Evolutionary conservation across 164 flowering plant genomes (phyloP), one percentile per base, ranked within the genome.

Genomic region (Vitis cinerea): DNA sequence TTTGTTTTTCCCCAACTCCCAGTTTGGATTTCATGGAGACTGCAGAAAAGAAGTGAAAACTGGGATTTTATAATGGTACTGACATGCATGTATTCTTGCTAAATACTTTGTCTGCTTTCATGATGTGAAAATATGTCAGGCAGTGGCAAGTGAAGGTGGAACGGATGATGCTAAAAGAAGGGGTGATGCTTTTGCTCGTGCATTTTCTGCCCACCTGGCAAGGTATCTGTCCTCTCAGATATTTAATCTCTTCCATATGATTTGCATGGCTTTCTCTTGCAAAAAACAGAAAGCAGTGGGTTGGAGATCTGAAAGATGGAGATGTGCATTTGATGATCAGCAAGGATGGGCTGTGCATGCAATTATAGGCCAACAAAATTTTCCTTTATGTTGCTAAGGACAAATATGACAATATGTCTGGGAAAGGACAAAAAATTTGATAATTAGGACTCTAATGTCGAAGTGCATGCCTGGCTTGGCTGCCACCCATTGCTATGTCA

Each of bases 111-210:
- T 59, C 3, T 59, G 61, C 15, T 15, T 61, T 23, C 65, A 31
- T 55, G 27, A 48, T 75, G 61, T 69, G 55, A 64, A 17, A 17
- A 63, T 55, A 2, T 70, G 52, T 61, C 74, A 96, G 99, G 99
- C 99, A 48, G 97, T 93, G 70, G 99, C 99, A 61, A 96, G 99
- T 85, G 99, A 96, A 84, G 98, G 99, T 63, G 97, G 98, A 61
- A 96, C 97, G 4, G 99, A 96, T 76, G 98, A 96, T 86, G 99
- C 99, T 67, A 92, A 89, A 85, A 88, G 93, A 78, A 83, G 99
- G 74, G 99, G 99, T 63, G 99, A 91, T 83, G 98, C 99, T 29
- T 93, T 96, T 88, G 93, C 98, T 73, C 93, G 86, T 79, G 99
- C 99, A 72, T 93, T 96, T 82, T 93, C 95, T 71, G 98, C 99